Evolutionary conservation across 2,329 filamentous ascomycete species (phyloP), one percentile per base, ranked within the genome.

Genomic region (Colletotrichum destructivum): DNA sequence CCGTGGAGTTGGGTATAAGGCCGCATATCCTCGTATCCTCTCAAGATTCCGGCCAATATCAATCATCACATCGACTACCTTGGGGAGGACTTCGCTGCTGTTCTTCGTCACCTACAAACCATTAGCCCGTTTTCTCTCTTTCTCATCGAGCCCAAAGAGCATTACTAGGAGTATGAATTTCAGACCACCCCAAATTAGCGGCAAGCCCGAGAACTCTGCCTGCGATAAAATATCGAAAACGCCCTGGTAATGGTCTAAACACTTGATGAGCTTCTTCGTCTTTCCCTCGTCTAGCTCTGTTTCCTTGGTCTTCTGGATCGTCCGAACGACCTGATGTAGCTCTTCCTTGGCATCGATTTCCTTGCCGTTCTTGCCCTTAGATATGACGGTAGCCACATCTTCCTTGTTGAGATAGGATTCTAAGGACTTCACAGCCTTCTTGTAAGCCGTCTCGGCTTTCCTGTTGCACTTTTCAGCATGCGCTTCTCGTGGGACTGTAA

Each of bases 141-240:
- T 21, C 21, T 11, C 23, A 55, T 3, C 15, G 23, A 5, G 21
- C 15, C 23, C 18, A 3, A 13, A 2, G 16, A 21, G 0, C 0
- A 8, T 42, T 44, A 72, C 70, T 12, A 76, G 49, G 13, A 76
- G 40, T 3, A 71, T 63, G 35, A 76, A 67, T 42, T 76, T 76
- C 46, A 75, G 21, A 4, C 68, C 74, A 2, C 77, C 77, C 77
- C 77, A 78, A 21, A 78, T 73, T 16, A 78, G 66, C 5, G 77
- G 74, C 62, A 78, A 61, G 13, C 75, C 77, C 15, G 71, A 66
- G 56, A 76, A 76, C 38, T 76, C 76, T 4, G 74, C 73, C 51
- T 78, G 77, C 0, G 73, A 76, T 1, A 78, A 69, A 12, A 78
- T 77, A 35, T 78, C 76, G 57, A 78, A 78, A 11, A 77, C 76